phyloP scores from a whole-genome alignment of 1,284 basidiomycete species.

The Austroboletus niveus region DNA sequence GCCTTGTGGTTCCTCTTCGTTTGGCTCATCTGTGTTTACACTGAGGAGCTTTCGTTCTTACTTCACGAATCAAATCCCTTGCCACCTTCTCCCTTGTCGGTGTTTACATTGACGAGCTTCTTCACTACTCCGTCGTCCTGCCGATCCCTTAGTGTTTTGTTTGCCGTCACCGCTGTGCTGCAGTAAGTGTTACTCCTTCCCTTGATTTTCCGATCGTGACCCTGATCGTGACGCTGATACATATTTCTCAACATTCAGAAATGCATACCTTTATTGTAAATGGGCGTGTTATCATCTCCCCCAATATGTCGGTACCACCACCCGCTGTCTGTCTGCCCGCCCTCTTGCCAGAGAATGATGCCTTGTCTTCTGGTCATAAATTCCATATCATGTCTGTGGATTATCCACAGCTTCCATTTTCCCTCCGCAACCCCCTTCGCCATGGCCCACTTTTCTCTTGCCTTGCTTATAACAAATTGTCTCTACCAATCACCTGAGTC shows the following conservation, averaged over 20 bases:
- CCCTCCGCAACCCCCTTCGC: background rate
- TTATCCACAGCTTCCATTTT: conserved; percentile 5
- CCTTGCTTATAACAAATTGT: background rate
- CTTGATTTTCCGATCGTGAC: background rate
- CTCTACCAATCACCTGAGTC: background rate
- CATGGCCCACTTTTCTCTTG: conserved; percentile 8
- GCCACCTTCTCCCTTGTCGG: background rate
- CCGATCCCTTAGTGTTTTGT: background rate
- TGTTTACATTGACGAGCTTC: background rate
- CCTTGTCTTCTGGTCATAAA: background rate
- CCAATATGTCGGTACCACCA: conserved; percentile 1
- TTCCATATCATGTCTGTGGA: background rate
- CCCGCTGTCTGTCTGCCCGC: background rate
- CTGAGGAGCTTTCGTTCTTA: too few relatives aligned
- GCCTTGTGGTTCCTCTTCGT: too few relatives aligned
- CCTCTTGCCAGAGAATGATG: background rate
- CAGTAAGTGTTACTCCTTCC: background rate
- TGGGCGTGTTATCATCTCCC: conserved; percentile 1
- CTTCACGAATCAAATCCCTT: too few relatives aligned
- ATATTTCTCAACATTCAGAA: background rate
- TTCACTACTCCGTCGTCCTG: background rate
- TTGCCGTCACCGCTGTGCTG: background rate
- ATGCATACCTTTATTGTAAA: conserved; percentile 1
- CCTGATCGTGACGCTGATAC: background rate
- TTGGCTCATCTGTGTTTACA: too few relatives aligned